Conservation (phyloP, 2,329 filamentous ascomycete genomes). For the Xylariaceae sp. region DNA sequence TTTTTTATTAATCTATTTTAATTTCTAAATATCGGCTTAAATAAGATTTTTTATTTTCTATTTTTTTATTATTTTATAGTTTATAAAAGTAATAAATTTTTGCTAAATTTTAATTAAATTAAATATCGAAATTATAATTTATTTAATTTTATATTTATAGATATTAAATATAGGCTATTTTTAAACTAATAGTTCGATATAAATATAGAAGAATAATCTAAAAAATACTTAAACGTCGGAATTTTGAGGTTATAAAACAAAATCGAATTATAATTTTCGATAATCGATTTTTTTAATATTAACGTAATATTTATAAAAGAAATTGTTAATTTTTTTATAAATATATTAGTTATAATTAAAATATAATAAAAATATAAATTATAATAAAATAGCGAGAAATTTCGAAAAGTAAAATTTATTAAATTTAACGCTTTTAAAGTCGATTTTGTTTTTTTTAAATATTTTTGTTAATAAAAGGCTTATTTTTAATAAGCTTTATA, state of each 20-base stretch:
- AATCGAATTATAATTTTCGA: not conserved
- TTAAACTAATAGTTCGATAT: not conserved
- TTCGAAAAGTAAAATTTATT: not conserved
- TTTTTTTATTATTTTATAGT: not conserved
- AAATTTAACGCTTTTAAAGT: not conserved
- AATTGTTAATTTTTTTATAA: not conserved
- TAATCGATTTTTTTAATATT: not conserved
- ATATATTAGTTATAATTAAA: not conserved
- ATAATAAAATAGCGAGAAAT: not conserved
- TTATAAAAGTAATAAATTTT: not conserved
- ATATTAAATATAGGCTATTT: not conserved
- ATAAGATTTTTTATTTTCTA: not conserved
- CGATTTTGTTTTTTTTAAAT: not conserved
- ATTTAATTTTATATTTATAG: not conserved
- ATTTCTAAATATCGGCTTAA: not conserved
- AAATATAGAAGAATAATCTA: not conserved
- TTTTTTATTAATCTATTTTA: not conserved
- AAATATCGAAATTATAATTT: not conserved
- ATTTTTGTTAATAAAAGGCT: not conserved
- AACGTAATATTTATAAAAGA: not conserved
- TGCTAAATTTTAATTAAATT: not conserved
- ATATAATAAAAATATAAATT: not conserved
- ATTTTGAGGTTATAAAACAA: not conserved
- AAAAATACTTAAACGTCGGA: not conserved
- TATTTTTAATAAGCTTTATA: not conserved